These are phyloP conservation scores for Nothopassalora personata DNA, from an alignment of 2,329 filamentous ascomycete genomes.

Conservation along the genomic window DNA sequence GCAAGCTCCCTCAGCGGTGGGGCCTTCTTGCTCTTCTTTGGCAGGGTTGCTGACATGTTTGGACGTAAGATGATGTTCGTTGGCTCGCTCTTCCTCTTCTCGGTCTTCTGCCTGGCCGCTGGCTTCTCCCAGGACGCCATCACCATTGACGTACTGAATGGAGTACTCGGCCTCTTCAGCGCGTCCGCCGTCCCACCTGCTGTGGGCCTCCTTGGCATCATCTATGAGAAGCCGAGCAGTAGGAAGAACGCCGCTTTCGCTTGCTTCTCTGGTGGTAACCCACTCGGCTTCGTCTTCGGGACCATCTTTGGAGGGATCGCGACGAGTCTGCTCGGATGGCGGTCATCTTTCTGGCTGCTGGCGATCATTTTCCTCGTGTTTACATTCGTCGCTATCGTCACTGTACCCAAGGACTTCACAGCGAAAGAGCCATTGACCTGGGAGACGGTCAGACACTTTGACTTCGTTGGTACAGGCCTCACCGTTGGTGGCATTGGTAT, in stretches of 20 bases:
- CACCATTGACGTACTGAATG: conserved; percentile 58
- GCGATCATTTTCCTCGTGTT: conserved; percentile 60
- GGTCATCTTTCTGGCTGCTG: conserved; percentile 57
- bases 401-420: conserved; percentile 53
- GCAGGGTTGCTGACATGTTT: conserved; percentile 60
- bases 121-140: conserved; percentile 57
- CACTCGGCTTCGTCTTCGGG: conserved; percentile 52
- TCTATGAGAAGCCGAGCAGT: conserved; percentile 56
- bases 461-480: conserved; percentile 55
- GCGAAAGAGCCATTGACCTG: conserved; percentile 41
- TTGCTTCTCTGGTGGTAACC: conserved; percentile 56
- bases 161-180: conserved; percentile 58
- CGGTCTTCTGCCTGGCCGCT: conserved; percentile 51
- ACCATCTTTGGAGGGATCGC: conserved; percentile 59
- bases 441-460: conserved; percentile 53
- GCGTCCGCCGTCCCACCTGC: conserved; percentile 61
- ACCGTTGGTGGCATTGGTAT: conserved; percentile 61
- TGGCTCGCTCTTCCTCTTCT: conserved; percentile 54
- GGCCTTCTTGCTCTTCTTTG: conserved; percentile 62
- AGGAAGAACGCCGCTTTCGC: conserved; percentile 63
- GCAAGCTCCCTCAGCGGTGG: conserved; percentile 59
- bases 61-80: conserved; percentile 60
- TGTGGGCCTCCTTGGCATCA: conserved; percentile 58
- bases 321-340: conserved; percentile 57
- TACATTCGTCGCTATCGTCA: conserved; percentile 54